A percentile compares a stretch with the other conserved stretches of the same genome.
These are phyloP conservation scores for Styphnolobium japonicum DNA, from an alignment of 306 rosid species.

Conservation along the genomic window DNA sequence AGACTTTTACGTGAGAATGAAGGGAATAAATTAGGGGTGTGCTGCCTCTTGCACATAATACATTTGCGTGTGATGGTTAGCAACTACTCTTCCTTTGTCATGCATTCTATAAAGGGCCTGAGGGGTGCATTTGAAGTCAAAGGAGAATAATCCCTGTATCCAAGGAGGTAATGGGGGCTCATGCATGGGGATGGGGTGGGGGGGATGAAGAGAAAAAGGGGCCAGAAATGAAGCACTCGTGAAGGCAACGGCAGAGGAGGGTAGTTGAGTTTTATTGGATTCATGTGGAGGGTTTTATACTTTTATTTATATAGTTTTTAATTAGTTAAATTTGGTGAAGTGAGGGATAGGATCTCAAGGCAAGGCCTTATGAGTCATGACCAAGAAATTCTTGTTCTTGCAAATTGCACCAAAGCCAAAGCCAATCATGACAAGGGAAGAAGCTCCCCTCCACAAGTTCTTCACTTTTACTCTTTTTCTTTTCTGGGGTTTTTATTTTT, in stretches of 20 bases:
- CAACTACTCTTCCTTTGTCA: slow-evolving; percentile 32
- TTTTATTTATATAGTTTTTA: slow-evolving; percentile 4
- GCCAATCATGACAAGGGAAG: slow-evolving; percentile 13
- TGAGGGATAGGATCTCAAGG: background rate
- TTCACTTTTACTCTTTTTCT: background rate
- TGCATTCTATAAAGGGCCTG: background rate
- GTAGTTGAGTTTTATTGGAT: slow-evolving; percentile 45
- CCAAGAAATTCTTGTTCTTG: background rate
- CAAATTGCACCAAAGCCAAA: slow-evolving; percentile 3
- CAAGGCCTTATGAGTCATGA: background rate
- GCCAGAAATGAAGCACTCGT: slow-evolving; percentile 61
- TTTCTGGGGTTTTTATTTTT: background rate
- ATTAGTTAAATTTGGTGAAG: background rate
- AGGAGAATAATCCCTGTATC: slow-evolving; percentile 43
- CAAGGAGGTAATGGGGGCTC: slow-evolving; percentile 36
- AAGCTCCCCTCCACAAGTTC: slow-evolving; percentile 3
- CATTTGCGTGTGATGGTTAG: background rate
- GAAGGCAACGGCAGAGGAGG: slow-evolving; percentile 79
- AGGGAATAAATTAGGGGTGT: background rate
- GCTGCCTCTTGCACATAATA: background rate
- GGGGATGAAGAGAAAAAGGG: slow-evolving; percentile 3
- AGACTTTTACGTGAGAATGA: slow-evolving; percentile 3
- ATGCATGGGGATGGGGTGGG: slow-evolving; percentile 22
- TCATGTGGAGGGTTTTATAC: slow-evolving; percentile 42
- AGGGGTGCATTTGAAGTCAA: slow-evolving; percentile 40